These are phyloP conservation scores for Asterella californica DNA, from an alignment of 225 moss, liverwort and hornwort species.

Conservation along the genomic window DNA sequence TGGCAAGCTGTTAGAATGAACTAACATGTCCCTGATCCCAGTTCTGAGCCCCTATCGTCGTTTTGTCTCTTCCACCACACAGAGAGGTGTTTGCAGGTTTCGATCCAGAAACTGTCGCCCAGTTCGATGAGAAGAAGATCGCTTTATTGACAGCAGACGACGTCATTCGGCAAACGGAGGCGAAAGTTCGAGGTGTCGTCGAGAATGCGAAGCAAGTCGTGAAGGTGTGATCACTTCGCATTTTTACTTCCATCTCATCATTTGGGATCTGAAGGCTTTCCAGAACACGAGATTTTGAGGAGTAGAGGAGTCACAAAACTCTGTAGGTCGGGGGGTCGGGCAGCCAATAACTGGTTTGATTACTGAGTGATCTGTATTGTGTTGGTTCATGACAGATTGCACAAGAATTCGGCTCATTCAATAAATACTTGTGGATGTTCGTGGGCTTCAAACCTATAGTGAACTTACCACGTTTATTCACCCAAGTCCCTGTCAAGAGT, in stretches of 20 bases:
- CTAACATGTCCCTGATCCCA: background rate
- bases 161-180: conserved; percentile 68
- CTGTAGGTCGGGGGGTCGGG: background rate
- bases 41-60: conserved; percentile 4
- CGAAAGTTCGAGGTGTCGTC: conserved; percentile 70
- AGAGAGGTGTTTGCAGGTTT: conserved; percentile 67
- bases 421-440: conserved; percentile 79
- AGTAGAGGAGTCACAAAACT: background rate
- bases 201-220: conserved; percentile 77
- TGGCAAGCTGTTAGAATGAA: background rate
- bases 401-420: conserved; percentile 72
- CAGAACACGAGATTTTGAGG: background rate
- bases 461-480: conserved; percentile 63
- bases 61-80: conserved; percentile 19
- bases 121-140: conserved; percentile 70
- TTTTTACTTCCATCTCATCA: too few species aligned
- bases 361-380: background rate
- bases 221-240: conserved; percentile 38
- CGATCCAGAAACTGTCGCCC: conserved; percentile 63
- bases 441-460: conserved; percentile 77
- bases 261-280: background rate
- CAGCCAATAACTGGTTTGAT: background rate
- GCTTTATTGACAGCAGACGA: conserved; percentile 53
- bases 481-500: conserved; percentile 82
- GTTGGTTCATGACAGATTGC: conserved; percentile 47